Percentiles rank a stretch among this genome's conserved stretches.
These are phyloP conservation scores for Psilocybe cyanescens DNA, from an alignment of 768 basidiomycete species.

Conservation along the genomic window DNA sequence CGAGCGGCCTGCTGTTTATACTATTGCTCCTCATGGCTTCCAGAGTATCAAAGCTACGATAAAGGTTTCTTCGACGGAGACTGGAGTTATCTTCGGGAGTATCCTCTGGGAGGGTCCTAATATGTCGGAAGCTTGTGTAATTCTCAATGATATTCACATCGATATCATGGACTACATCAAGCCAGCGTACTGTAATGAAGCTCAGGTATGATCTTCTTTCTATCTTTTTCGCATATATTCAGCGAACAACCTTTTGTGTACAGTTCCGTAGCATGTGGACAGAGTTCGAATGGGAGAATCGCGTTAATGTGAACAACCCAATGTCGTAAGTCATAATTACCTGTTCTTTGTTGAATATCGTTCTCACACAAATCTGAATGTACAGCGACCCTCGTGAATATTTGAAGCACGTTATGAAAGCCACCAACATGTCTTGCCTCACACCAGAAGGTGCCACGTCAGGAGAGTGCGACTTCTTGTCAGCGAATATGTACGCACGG, in stretches of 20 bases:
- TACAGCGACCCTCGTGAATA: slow-evolving; percentile 84
- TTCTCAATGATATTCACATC: slow-evolving; percentile 95
- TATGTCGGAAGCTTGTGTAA: slow-evolving; percentile 88
- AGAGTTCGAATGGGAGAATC: slow-evolving; percentile 99
- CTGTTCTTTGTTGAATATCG: neutral
- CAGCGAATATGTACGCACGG: slow-evolving; percentile 95
- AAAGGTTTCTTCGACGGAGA: slow-evolving; percentile 98
- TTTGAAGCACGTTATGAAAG: slow-evolving; percentile 92
- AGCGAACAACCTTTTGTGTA: neutral
- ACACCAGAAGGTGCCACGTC: slow-evolving; percentile 95
- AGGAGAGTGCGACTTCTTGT: slow-evolving; percentile 96
- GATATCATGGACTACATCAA: slow-evolving; percentile 99
- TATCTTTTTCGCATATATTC: neutral
- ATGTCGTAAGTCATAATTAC: slow-evolving; percentile 64
- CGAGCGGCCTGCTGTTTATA: slow-evolving; percentile 92
- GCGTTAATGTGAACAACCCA: slow-evolving; percentile 88
- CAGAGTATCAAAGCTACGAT: slow-evolving; percentile 99
- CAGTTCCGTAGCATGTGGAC: slow-evolving; percentile 99
- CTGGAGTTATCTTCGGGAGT: slow-evolving; percentile 97
- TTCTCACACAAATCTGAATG: neutral
- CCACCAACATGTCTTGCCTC: slow-evolving; percentile 97
- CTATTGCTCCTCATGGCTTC: slow-evolving; percentile 95
- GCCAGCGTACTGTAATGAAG: slow-evolving; percentile 93
- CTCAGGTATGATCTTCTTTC: slow-evolving; percentile 62
- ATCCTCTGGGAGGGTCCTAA: slow-evolving; percentile 95